Evolutionary conservation across 2,329 filamentous ascomycete species (phyloP), one percentile per base, ranked within the genome.

Genomic region (Aureobasidium mangrovei): DNA sequence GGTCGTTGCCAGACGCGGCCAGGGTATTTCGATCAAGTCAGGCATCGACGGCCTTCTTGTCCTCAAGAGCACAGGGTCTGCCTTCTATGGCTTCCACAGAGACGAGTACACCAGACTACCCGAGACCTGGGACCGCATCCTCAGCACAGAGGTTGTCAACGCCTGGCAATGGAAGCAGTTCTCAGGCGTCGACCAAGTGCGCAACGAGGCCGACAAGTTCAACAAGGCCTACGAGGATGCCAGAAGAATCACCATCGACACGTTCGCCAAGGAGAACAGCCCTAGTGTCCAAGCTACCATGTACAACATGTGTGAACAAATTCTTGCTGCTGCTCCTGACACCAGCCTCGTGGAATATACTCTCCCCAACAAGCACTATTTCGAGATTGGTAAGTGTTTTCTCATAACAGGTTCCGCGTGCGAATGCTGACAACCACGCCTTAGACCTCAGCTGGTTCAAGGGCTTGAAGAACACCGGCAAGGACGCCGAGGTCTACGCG

Each of bases 321-420:
- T 98, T 61, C 77, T 98, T 52, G 85, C 80, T 7, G 81, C 77
- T 26, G 86, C 84, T 27, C 85, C 89, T 10, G 76, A 84, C 59
- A 80, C 90, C 26, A 80, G 85, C 42, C 77, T 78, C 26, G 88
- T 93, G 40, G 81, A 85, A 63, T 97, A 96, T 69, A 78, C 85
- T 7, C 77, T 98, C 65, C 93, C 93, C 8, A 98, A 98, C 77
- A 97, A 96, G 77, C 93, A 98, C 74, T 97, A 96, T 75, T 97
- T 97, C 67, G 91, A 97, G 72, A 85, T 97, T 70, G 86, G 83
- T 89, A 74, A 74, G 84, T 76, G 55, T 27, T 53, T 26, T 36
- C 18, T 33, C 8, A 18, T 18, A 18, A 18, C 18, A 18, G 18
- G 18, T 18, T 18, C 18, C 18, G 18, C 18, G 18, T 18, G 18